Base-by-base conservation (phyloP, 139 green algal species). In the Limnomonas spitsbergensis region DNA sequence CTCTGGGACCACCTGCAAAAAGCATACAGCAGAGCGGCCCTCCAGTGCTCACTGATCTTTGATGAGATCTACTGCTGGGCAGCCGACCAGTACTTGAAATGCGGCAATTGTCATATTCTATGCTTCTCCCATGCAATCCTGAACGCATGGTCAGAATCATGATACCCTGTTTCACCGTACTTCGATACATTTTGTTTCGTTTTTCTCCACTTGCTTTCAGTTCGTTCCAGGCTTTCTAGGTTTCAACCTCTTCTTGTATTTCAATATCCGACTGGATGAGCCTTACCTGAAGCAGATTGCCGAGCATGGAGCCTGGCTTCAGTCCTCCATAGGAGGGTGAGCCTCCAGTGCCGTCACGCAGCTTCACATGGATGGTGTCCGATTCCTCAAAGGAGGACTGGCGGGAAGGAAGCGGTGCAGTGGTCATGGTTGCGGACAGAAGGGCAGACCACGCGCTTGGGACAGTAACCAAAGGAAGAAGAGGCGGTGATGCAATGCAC, bases 1-100 rank as follows among this genome's bases (percentile, higher is more conserved):
- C 87, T 98, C 92, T 0, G 94, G 94, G 40, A 97, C 91, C n/a
- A 87, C 75, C 61, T 71, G 61, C 26, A 71, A 20, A 9, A 56
- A 20, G 47, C 9, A 32, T 32, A 2, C 20, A 32, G 4, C 0
- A 66, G 9, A 56, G 20, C 47, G n/a, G 20, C 20, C 9, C 47
- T n/a, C 9, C 47, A n/a, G 47, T 56, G 47, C 61, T 71, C 61
- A 71, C 6, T 71, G n/a, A 31, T 35, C 26, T 20, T 35, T 71
- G 61, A 34, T 71, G 26, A 14, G 20, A 29, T 61, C 47, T 29
- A 61, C 14, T 29, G 47, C 47, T 14, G 47, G 14, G 47, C 14
- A 61, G 14, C 14, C 20, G 20, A 14, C 14, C 47, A 14, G 20
- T 61, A 29, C 14, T 61, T 61, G 47, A 20, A 61, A 20, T 61